phyloP scores from a whole-genome alignment of 2,329 filamentous ascomycete genomes.

The Aspergillus ruber region DNA sequence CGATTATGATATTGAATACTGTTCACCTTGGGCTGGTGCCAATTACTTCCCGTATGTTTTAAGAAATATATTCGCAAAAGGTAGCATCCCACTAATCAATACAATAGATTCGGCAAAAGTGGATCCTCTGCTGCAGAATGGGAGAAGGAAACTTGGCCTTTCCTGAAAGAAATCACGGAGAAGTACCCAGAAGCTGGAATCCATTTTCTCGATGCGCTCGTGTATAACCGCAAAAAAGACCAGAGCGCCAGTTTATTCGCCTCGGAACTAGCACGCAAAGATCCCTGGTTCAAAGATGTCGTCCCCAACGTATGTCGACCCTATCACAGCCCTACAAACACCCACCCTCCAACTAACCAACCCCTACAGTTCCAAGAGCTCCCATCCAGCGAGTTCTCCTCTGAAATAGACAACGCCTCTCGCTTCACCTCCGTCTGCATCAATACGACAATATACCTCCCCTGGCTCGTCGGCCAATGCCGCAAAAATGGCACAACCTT shows the following conservation, averaged over 20 bases:
- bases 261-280: conserved; percentile 58
- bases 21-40: conserved; percentile 82
- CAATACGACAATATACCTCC: conserved; percentile 80
- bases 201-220: conserved; percentile 58
- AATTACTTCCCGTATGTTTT: conserved; percentile 63
- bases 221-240: conserved; percentile 62
- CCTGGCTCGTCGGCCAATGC: conserved; percentile 78
- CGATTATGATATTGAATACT: conserved; percentile 86
- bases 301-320: conserved; percentile 56
- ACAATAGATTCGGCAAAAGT: conserved; percentile 32
- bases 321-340: neutral
- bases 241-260: conserved; percentile 53
- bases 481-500: conserved; percentile 64
- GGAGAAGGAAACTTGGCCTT: conserved; percentile 61
- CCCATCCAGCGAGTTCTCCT: conserved; percentile 50
- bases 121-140: conserved; percentile 41
- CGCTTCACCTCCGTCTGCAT: conserved; percentile 83
- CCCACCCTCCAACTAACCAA: neutral
- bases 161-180: conserved; percentile 53
- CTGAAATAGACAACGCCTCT: conserved; percentile 64
- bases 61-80: conserved; percentile 3
- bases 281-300: conserved; percentile 68
- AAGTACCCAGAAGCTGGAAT: conserved; percentile 71
- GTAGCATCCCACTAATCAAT: neutral
- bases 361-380: conserved; percentile 54